These are phyloP conservation scores for Phyllosticta ampelicida DNA, from an alignment of 2,329 filamentous ascomycete genomes.

Conservation along the genomic window DNA sequence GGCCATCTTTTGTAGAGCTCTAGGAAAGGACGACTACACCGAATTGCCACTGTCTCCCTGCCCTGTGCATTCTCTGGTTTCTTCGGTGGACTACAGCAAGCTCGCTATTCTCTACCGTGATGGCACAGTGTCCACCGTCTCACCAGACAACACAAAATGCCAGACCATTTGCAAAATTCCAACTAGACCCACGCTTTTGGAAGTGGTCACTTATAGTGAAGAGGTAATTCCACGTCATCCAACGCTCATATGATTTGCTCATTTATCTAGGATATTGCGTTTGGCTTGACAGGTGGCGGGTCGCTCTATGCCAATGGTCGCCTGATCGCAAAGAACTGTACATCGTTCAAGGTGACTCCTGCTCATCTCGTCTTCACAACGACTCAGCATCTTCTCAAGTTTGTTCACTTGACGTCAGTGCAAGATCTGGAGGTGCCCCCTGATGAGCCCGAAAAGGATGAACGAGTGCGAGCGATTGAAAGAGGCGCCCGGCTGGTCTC, in stretches of 20 bases:
- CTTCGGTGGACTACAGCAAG: slow-evolving; percentile 9
- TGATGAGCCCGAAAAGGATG: slow-evolving; percentile 85
- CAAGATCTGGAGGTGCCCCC: slow-evolving; percentile 72
- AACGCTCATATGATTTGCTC: slow-evolving; percentile 6
- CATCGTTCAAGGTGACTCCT: slow-evolving; percentile 73
- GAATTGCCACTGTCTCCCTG: not conserved
- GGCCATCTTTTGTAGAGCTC: slow-evolving; percentile 1
- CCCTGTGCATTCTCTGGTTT: not conserved
- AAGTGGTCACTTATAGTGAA: slow-evolving; percentile 28
- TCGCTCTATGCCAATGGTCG: slow-evolving; percentile 67
- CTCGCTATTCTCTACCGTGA: not conserved
- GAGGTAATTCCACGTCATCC: slow-evolving; percentile 21
- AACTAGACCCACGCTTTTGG: slow-evolving; percentile 13
- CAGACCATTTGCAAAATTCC: slow-evolving; percentile 4
- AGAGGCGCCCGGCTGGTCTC: slow-evolving; percentile 78
- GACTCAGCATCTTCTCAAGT: slow-evolving; percentile 84
- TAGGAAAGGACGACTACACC: not conserved
- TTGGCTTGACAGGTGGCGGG: slow-evolving; percentile 65
- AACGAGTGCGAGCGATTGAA: slow-evolving; percentile 85
- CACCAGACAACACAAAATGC: not conserved
- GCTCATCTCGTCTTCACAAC: slow-evolving; percentile 87
- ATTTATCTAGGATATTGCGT: slow-evolving; percentile 33
- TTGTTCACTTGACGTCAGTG: slow-evolving; percentile 63
- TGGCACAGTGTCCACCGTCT: not conserved
- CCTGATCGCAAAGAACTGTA: slow-evolving; percentile 73